Conservation (phyloP, 148 eudicot genomes). For the Rhododendron vialii region DNA sequence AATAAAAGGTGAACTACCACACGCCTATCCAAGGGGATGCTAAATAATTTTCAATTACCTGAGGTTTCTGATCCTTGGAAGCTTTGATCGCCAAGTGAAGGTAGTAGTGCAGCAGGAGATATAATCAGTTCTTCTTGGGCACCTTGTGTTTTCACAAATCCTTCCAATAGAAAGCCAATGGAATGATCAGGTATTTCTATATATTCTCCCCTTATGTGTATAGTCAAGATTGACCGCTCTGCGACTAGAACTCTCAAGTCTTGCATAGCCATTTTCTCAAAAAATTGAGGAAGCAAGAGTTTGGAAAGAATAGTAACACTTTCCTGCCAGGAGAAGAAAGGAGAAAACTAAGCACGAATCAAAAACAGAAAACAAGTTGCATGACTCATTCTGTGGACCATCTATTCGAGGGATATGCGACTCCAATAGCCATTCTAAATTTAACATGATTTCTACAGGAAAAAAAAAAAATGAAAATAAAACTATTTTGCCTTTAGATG, state of each 20-base stretch:
- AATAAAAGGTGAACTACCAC: neutral
- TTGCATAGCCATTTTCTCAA: conserved; percentile 79
- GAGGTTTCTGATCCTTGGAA: conserved; percentile 44
- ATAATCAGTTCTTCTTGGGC: conserved; percentile 52
- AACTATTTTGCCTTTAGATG: neutral
- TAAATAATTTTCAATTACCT: conserved; percentile 33
- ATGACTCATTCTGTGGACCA: neutral
- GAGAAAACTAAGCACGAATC: neutral
- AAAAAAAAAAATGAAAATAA: neutral
- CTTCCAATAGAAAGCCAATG: conserved; percentile 79
- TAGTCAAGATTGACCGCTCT: conserved; percentile 66
- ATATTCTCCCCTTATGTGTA: conserved; percentile 68
- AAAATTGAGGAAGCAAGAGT: conserved; percentile 70
- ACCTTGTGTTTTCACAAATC: conserved; percentile 57
- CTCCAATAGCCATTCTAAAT: neutral
- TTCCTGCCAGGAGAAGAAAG: conserved; percentile 49
- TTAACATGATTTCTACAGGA: neutral
- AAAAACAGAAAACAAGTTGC: neutral
- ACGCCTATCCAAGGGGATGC: neutral
- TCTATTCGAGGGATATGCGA: neutral
- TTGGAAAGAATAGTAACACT: conserved; percentile 70
- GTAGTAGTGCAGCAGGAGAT: conserved; percentile 64
- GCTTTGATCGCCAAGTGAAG: conserved; percentile 37
- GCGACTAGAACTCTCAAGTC: conserved; percentile 74
- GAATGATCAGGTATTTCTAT: conserved; percentile 64